These are phyloP conservation scores for Kwoniella shandongensis DNA, from an alignment of 768 basidiomycete species.

Conservation along the genomic window DNA sequence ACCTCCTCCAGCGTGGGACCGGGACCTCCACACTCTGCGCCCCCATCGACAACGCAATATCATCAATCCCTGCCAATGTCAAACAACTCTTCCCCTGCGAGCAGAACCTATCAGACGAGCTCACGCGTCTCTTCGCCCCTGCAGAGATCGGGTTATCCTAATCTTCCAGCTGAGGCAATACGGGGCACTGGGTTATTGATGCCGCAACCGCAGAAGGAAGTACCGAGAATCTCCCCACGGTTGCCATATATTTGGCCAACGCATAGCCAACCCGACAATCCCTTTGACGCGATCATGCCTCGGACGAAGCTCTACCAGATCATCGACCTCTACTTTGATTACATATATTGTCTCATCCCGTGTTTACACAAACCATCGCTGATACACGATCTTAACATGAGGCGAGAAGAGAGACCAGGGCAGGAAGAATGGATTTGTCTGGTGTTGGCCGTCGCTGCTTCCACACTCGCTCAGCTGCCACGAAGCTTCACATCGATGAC, in stretches of 20 bases:
- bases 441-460: slow-evolving; percentile 84
- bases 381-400: slow-evolving; percentile 79
- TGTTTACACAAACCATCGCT: slow-evolving; percentile 89
- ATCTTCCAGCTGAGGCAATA: too few species aligned
- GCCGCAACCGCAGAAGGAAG: too few species aligned
- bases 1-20: too few species aligned
- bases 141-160: too few species aligned
- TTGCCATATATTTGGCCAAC: too few species aligned
- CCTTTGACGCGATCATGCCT: slow-evolving; percentile 78
- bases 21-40: slow-evolving; percentile 3
- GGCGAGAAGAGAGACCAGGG: slow-evolving; percentile 67
- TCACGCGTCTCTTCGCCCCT: too few species aligned
- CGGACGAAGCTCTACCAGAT: slow-evolving; percentile 77
- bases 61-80: too few species aligned
- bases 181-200: too few species aligned
- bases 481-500: slow-evolving; percentile 77
- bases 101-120: too few species aligned
- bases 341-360: slow-evolving; percentile 86
- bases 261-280: slow-evolving; percentile 62
- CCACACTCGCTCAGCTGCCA: slow-evolving; percentile 84
- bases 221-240: too few species aligned
- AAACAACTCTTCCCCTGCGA: too few species aligned
- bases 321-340: slow-evolving; percentile 87
- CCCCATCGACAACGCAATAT: background rate
- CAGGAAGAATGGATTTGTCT: slow-evolving; percentile 88